Percentiles rank a stretch among this genome's conserved stretches.
phyloP scores from a whole-genome alignment of 2,329 filamentous ascomycete species.

The Ophiostoma pallidulum region DNA sequence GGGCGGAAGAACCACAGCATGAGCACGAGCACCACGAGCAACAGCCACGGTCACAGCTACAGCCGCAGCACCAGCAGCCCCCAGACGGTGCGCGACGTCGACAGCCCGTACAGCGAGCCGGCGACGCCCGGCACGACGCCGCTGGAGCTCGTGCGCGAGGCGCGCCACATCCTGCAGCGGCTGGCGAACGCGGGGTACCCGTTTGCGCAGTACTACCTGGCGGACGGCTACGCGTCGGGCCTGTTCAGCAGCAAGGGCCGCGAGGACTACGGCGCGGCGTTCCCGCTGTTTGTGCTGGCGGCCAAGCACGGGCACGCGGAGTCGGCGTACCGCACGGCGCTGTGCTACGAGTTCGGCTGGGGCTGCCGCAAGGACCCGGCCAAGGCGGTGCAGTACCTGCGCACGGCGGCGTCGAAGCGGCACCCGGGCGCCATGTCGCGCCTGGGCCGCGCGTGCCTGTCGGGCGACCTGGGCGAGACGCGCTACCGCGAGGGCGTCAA shows the following conservation, averaged over 20 bases:
- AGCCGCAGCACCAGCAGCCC: too few relatives aligned
- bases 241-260: constrained; percentile 92
- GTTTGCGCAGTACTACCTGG: constrained; percentile 96
- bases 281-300: constrained; percentile 83
- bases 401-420: constrained; percentile 81
- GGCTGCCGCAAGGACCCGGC: constrained; percentile 80
- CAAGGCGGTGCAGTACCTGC: constrained; percentile 90
- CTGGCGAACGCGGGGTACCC: constrained; percentile 83
- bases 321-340: constrained; percentile 81
- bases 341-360: constrained; percentile 99
- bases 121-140: constrained; percentile 44
- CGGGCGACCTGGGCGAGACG: constrained; percentile 79
- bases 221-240: constrained; percentile 86
- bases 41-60: too few relatives aligned
- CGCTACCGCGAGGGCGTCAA: constrained; percentile 86
- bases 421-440: constrained; percentile 93
- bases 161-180: constrained; percentile 77
- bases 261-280: constrained; percentile 82
- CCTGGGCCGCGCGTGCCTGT: constrained; percentile 81
- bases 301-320: constrained; percentile 97
- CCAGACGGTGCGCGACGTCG: constrained; percentile 37
- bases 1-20: too few relatives aligned
- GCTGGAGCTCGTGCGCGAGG: constrained; percentile 70
- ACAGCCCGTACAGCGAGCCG: constrained; percentile 37
- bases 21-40: too few relatives aligned